Percentiles rank a stretch among this genome's conserved stretches.
These are phyloP conservation scores for Byssochlamys sp. DNA, from an alignment of 2,329 filamentous ascomycete genomes.

Conservation along the genomic window DNA sequence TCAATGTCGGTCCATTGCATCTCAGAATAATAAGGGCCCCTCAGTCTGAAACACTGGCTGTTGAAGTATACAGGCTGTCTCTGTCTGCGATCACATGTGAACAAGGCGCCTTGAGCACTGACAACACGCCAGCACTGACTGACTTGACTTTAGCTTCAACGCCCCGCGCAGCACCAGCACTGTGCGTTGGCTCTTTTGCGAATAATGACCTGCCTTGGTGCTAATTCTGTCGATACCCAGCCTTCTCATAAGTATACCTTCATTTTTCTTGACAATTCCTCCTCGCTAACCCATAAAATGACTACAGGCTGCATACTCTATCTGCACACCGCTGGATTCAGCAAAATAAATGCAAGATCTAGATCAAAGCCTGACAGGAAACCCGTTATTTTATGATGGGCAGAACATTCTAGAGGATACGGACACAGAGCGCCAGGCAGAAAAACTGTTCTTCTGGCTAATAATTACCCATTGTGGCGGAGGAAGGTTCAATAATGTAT, in stretches of 20 bases:
- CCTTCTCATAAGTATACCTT: neutral
- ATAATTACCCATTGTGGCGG: neutral
- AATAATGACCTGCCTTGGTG: neutral
- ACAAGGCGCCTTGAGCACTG: neutral
- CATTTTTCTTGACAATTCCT: neutral
- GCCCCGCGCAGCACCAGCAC: neutral
- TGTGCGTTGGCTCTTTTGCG: neutral
- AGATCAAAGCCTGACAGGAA: neutral
- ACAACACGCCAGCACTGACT: neutral
- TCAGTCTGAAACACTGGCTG: neutral
- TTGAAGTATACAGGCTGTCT: neutral
- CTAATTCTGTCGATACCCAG: neutral
- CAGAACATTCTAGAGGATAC: neutral
- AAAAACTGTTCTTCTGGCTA: neutral
- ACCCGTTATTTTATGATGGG: neutral
- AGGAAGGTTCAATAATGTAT: neutral
- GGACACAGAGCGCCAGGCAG: neutral
- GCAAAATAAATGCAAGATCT: neutral
- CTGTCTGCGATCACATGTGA: neutral
- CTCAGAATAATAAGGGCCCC: neutral
- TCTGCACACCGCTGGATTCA: neutral
- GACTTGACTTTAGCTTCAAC: neutral
- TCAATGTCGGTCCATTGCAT: neutral
- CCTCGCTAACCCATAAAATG: neutral
- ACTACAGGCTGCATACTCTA: neutral